Evolutionary conservation across 257 asterid genomes (phyloP), one percentile per base, ranked within the genome.

Genomic region (Scutellaria minor): DNA sequence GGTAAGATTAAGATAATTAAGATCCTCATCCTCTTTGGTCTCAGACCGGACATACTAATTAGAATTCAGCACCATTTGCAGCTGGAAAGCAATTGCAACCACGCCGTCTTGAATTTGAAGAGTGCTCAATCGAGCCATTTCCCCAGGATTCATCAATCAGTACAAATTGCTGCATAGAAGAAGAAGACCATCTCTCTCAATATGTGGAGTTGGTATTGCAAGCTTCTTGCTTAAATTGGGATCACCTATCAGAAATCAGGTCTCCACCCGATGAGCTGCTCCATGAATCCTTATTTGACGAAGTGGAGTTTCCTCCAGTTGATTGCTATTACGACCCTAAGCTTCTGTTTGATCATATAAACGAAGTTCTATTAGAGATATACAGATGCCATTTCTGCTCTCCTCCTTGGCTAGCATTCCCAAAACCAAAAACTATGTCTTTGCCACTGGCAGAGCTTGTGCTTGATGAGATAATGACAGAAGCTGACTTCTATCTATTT

Each of bases 341-440:
- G 78, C 95, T 91, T 79, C 88, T 89, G 11, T 86, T 91, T 14
- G 93, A 93, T 71, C 89, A 75, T 71, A 85, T 90, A 45, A 85
- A 89, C 45, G 95, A 93, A 83, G 85, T 85, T 24, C 63, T 93
- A 20, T 13, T 75, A 52, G 84, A 84, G 65, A 68, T 82, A 64
- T 74, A 81, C 71, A 46, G 58, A 54, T 76, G 39, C 63, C 76
- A 80, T 27, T 75, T 83, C 77, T 72, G 82, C 74, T 75, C 66
- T 64, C 64, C 84, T 57, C 81, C 80, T 15, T 77, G 84, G 91
- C 78, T 78, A 67, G 66, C 84, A 35, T 79, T 72, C 75, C 54
- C 72, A 47, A 72, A 77, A 55, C 86, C 85, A 66, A 84, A 64
- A 60, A 73, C 64, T 66, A 57, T 31, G 40, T 13, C 75, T 18